Evolutionary conservation across 1,284 basidiomycete genomes (phyloP).

Genomic region (Takashimella tepidaria): DNA sequence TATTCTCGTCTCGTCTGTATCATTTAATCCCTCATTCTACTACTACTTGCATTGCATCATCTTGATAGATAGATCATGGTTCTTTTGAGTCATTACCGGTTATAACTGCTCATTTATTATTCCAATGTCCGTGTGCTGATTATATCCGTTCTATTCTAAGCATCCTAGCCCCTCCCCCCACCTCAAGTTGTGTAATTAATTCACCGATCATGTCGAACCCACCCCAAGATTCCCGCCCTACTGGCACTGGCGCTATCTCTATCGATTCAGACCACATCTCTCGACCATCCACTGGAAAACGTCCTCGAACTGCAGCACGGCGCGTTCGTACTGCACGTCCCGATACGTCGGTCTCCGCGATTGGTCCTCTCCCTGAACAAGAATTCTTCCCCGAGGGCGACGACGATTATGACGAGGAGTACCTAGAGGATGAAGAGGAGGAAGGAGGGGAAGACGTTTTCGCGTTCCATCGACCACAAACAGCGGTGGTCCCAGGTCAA

Average conservation of each 20-base stretch:
- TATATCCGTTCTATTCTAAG: neutral
- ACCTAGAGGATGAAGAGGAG: conserved; percentile 29
- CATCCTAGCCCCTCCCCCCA: no score
- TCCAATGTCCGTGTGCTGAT: no score
- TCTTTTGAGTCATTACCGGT: no score
- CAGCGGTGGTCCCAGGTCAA: conserved; percentile 26
- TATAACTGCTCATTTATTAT: no score
- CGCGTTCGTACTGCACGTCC: conserved; percentile 19
- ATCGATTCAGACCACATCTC: neutral
- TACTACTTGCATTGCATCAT: neutral
- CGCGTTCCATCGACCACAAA: conserved; percentile 43
- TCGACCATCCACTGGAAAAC: conserved; percentile 1
- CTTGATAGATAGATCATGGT: no score
- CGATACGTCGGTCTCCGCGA: conserved; percentile 36
- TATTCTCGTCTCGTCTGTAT: no score
- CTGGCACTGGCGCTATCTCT: neutral
- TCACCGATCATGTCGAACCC: neutral
- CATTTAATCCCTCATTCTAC: neutral
- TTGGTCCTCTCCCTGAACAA: conserved; percentile 37
- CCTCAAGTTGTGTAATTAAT: no score
- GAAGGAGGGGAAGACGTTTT: conserved; percentile 37
- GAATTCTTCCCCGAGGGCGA: conserved; percentile 41
- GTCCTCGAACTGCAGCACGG: conserved; percentile 1
- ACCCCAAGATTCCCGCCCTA: neutral
- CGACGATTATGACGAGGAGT: conserved; percentile 5